Evolutionary conservation across 2,329 filamentous ascomycete genomes (phyloP).

Genomic region (Aspergillus pseudoviridinutans): DNA sequence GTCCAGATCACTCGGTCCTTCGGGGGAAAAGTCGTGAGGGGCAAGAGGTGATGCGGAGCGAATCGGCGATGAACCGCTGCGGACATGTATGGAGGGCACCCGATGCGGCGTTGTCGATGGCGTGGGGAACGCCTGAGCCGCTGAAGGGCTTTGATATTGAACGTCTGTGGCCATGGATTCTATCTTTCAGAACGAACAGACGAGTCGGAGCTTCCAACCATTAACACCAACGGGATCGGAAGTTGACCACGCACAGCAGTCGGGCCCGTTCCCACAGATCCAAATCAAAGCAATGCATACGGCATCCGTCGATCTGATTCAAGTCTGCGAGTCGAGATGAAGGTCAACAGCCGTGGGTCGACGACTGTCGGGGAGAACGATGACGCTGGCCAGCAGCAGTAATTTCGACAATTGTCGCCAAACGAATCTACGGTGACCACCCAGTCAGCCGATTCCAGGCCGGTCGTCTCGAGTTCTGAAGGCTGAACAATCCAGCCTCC

Average conservation of each 20-base stretch:
- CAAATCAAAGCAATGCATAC: not conserved
- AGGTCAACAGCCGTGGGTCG: not conserved
- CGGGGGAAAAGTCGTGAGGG: conserved; percentile 38
- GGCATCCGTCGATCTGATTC: not conserved
- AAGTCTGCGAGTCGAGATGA: not conserved
- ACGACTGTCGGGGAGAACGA: not conserved
- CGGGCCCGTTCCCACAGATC: not conserved
- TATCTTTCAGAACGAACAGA: not conserved
- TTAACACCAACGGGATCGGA: not conserved
- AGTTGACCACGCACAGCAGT: not conserved
- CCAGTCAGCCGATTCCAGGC: not conserved
- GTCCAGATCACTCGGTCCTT: conserved; percentile 36
- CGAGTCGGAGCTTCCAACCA: not conserved
- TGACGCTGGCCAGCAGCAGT: conserved; percentile 6
- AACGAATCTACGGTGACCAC: not conserved
- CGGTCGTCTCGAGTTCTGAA: no score
- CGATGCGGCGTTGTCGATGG: conserved; percentile 62
- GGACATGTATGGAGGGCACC: conserved; percentile 25
- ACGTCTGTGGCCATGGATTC: conserved; percentile 27
- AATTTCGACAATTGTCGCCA: not conserved
- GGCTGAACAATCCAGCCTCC: not conserved
- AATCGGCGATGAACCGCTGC: conserved; percentile 63
- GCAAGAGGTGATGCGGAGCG: conserved; percentile 56
- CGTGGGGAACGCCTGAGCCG: conserved; percentile 61
- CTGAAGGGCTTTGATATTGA: conserved; percentile 54